phyloP scores from a whole-genome alignment of 352 stramenopile genomes.

The Phytophthora cactorum region DNA sequence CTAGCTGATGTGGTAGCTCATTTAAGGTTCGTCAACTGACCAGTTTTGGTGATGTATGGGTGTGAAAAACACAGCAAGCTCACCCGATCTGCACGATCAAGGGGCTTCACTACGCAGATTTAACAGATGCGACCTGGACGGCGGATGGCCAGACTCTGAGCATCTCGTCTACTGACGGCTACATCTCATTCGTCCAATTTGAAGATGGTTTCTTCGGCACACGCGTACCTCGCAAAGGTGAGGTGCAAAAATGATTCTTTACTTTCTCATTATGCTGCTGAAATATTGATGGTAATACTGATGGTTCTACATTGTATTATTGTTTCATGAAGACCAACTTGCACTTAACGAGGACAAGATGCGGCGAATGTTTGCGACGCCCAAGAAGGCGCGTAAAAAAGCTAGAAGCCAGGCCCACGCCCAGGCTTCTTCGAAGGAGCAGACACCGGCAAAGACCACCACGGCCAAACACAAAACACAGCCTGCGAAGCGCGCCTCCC shows the following conservation, averaged over 20 bases:
- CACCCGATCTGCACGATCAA: constrained; percentile 90
- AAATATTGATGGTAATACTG: neutral
- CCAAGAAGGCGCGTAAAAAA: constrained; percentile 75
- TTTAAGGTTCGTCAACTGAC: constrained; percentile 1
- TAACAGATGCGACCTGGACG: constrained; percentile 95
- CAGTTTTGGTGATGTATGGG: neutral
- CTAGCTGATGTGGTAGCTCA: neutral
- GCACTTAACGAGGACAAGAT: constrained; percentile 61
- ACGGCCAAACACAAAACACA: constrained; percentile 40
- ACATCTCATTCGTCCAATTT: constrained; percentile 95
- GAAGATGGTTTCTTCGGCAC: constrained; percentile 84
- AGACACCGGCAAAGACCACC: constrained; percentile 23
- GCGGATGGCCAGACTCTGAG: constrained; percentile 90
- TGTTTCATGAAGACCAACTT: constrained; percentile 40
- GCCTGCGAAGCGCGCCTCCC: constrained; percentile 18
- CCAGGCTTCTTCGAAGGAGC: constrained; percentile 21
- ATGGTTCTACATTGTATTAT: neutral
- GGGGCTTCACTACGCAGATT: constrained; percentile 94
- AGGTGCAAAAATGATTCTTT: neutral
- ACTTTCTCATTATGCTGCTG: neutral
- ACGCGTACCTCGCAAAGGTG: constrained; percentile 36
- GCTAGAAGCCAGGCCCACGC: constrained; percentile 21
- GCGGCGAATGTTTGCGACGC: constrained; percentile 62
- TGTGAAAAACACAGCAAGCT: constrained; percentile 46
- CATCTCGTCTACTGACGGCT: constrained; percentile 96